Percentiles rank a stretch among this genome's conserved stretches.
Conservation (phyloP, 306 rosid genomes). For the Sicyos edulis region DNA sequence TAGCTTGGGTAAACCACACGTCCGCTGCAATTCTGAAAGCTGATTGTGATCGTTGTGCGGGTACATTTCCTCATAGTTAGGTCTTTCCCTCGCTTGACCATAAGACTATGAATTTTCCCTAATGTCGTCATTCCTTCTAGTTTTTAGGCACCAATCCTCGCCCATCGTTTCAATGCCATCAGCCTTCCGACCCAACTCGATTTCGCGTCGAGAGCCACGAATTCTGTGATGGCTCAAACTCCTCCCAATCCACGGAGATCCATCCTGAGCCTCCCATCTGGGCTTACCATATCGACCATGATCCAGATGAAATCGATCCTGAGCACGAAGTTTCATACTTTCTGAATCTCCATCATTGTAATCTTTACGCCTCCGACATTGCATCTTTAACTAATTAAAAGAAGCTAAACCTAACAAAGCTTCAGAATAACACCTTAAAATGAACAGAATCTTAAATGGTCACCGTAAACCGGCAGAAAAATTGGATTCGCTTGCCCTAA, state of each 20-base stretch:
- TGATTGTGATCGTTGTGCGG: constrained; percentile 41
- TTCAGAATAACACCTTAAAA: constrained; percentile 15
- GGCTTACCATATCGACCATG: constrained; percentile 26
- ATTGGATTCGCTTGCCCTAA: constrained; percentile 8
- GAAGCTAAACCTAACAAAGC: constrained; percentile 22
- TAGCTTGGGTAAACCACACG: constrained; percentile 32
- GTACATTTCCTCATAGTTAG: constrained; percentile 33
- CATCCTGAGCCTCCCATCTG: constrained; percentile 34
- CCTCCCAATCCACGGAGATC: constrained; percentile 33
- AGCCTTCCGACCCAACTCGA: constrained; percentile 33
- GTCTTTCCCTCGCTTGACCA: constrained; percentile 39
- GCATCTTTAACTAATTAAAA: constrained; percentile 39
- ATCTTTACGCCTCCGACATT: constrained; percentile 46
- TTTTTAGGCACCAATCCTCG: constrained; percentile 44
- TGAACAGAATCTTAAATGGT: background rate
- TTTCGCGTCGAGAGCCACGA: constrained; percentile 37
- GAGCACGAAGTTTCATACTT: constrained; percentile 32
- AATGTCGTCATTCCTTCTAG: constrained; percentile 32
- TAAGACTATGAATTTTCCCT: constrained; percentile 49
- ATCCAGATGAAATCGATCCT: constrained; percentile 34
- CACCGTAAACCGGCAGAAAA: constrained; percentile 7
- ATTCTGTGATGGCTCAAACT: constrained; percentile 49
- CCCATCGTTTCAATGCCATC: constrained; percentile 46
- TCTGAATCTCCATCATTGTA: constrained; percentile 33
- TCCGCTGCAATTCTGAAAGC: constrained; percentile 33